A percentile compares a stretch with the other conserved stretches of the same genome.
These are phyloP conservation scores for Volvox carteri DNA, from an alignment of 163 green algal genomes.

Conservation along the genomic window DNA sequence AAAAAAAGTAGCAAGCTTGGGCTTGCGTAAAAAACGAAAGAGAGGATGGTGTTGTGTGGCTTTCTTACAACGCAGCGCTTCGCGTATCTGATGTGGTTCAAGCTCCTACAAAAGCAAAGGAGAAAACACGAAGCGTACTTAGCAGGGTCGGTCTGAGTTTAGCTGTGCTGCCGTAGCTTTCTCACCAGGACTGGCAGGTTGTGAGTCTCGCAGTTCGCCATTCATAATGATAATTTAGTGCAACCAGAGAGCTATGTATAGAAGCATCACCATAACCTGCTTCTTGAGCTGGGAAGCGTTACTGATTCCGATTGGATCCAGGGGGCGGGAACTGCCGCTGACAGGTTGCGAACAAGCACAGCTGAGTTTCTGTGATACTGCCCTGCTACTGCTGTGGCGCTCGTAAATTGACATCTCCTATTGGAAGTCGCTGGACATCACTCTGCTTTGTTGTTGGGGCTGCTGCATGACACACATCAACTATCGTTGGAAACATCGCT, in stretches of 20 bases:
- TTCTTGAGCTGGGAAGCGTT: neutral
- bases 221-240: slow-evolving; percentile 29
- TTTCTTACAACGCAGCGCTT: slow-evolving; percentile 76
- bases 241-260: neutral
- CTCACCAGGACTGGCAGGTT: slow-evolving; percentile 69
- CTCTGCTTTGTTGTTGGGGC: too few species aligned
- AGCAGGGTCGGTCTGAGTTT: neutral
- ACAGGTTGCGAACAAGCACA: too few species aligned
- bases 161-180: neutral
- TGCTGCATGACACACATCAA: too few species aligned
- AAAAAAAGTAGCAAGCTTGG: neutral
- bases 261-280: too few species aligned
- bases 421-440: too few species aligned
- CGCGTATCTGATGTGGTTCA: slow-evolving; percentile 75
- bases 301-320: neutral
- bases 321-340: too few species aligned
- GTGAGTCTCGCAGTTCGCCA: slow-evolving; percentile 76
- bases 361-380: too few species aligned
- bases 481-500: too few species aligned
- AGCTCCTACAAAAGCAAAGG: slow-evolving; percentile 65
- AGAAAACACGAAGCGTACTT: neutral
- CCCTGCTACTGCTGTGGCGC: too few species aligned
- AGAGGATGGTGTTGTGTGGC: too few species aligned
- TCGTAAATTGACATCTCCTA: too few species aligned
- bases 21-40: neutral